phyloP scores from a whole-genome alignment of 2,329 filamentous ascomycete species.

The Alternaria consortialis region DNA sequence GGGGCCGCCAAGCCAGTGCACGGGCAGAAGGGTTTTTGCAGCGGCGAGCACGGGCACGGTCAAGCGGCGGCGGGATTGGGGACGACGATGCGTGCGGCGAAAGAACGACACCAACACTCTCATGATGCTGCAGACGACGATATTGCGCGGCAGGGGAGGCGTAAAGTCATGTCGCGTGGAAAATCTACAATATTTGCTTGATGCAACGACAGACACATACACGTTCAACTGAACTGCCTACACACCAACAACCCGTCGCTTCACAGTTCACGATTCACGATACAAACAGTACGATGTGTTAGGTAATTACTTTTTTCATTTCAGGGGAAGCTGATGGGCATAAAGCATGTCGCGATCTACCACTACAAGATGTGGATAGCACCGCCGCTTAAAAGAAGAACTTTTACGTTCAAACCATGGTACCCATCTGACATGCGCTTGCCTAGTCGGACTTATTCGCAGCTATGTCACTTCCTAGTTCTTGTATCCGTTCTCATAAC shows the following conservation, averaged over 20 bases:
- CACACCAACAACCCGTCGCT: neutral
- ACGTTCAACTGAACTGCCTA: neutral
- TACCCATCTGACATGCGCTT: slow-evolving; percentile 16
- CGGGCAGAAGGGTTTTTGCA: neutral
- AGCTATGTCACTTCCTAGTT: slow-evolving; percentile 32
- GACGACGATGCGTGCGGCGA: neutral
- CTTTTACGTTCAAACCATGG: slow-evolving; percentile 9
- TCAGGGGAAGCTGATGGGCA: slow-evolving; percentile 12
- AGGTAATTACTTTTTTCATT: slow-evolving; percentile 5
- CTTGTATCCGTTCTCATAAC: slow-evolving; percentile 44
- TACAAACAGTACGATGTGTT: neutral
- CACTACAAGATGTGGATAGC: slow-evolving; percentile 1
- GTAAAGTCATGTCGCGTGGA: neutral
- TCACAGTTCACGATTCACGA: neutral
- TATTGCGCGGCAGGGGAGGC: neutral
- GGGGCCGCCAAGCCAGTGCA: slow-evolving; percentile 14
- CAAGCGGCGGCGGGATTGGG: neutral
- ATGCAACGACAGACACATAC: neutral
- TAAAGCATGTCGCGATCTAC: slow-evolving; percentile 8
- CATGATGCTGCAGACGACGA: neutral
- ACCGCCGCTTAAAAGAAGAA: slow-evolving; percentile 11
- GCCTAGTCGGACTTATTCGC: slow-evolving; percentile 25
- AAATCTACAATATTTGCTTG: neutral
- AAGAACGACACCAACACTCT: neutral
- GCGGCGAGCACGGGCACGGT: slow-evolving; percentile 5